Evolutionary conservation across 106 monocot genomes (phyloP).

Genomic region (Dendrobium officinale): DNA sequence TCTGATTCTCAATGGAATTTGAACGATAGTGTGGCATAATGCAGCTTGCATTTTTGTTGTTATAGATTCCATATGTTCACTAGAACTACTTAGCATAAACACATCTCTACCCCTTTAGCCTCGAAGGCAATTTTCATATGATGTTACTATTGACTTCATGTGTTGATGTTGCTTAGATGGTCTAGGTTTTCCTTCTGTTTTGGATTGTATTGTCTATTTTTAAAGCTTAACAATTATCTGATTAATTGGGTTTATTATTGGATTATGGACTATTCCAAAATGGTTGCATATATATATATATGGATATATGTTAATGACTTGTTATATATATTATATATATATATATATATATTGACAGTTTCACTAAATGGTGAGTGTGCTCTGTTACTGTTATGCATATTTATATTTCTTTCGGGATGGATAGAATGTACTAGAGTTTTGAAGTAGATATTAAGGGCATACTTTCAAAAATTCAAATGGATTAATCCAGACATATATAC

Average conservation of each 20-base stretch:
- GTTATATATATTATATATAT: no score
- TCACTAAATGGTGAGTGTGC: not conserved
- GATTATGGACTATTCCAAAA: not conserved
- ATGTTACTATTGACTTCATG: not conserved
- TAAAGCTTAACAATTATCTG: not conserved
- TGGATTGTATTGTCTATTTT: not conserved
- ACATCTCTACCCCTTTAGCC: no score
- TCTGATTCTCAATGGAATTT: not conserved
- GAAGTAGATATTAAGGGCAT: not conserved
- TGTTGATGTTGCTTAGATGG: not conserved
- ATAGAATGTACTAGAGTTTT: not conserved
- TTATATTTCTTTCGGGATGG: not conserved
- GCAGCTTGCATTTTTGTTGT: no score
- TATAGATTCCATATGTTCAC: no score
- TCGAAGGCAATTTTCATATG: not conserved
- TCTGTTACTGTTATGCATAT: not conserved
- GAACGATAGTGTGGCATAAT: not conserved
- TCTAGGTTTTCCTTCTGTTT: slow-evolving; percentile 1
- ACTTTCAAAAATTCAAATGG: not conserved
- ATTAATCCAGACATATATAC: no score
- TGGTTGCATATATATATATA: no score
- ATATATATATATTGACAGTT: not conserved
- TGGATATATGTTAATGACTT: no score
- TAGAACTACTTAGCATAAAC: no score
- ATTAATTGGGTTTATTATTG: not conserved